These are phyloP conservation scores for Penicillium olsonii DNA, from an alignment of 2,329 filamentous ascomycete species.

Conservation along the genomic window DNA sequence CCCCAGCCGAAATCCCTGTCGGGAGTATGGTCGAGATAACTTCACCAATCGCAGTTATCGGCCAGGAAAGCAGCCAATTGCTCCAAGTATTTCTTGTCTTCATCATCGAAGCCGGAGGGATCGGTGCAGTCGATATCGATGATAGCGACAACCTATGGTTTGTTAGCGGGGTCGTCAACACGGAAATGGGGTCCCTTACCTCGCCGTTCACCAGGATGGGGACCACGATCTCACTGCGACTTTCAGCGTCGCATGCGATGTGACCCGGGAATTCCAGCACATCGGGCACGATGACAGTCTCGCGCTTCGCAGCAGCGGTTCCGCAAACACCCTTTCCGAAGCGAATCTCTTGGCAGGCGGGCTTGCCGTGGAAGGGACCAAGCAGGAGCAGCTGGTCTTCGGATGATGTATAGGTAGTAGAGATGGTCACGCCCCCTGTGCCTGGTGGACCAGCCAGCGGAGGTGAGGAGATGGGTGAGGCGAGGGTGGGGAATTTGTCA, in stretches of 20 bases:
- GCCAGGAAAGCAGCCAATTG: slow-evolving; percentile 42
- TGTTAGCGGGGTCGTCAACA: neutral
- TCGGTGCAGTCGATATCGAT: slow-evolving; percentile 52
- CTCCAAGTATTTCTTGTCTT: slow-evolving; percentile 47
- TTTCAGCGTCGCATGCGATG: slow-evolving; percentile 53
- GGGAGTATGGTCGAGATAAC: neutral
- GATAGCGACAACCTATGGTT: slow-evolving; percentile 47
- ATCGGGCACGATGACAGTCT: slow-evolving; percentile 47
- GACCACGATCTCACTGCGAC: slow-evolving; percentile 53
- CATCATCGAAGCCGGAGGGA: slow-evolving; percentile 46
- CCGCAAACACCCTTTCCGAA: slow-evolving; percentile 52
- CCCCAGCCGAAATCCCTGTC: neutral
- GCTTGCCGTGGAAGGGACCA: slow-evolving; percentile 52
- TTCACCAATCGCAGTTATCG: slow-evolving; percentile 44
- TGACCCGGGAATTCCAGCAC: slow-evolving; percentile 49
- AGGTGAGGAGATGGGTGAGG: slow-evolving; percentile 24
- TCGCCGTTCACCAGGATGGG: slow-evolving; percentile 45
- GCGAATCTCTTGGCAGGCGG: slow-evolving; percentile 50
- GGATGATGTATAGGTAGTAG: slow-evolving; percentile 22
- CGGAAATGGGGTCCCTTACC: slow-evolving; percentile 29
- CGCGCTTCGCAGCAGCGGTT: slow-evolving; percentile 41
- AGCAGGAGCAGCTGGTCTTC: slow-evolving; percentile 40
- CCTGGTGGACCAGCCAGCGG: slow-evolving; percentile 13
- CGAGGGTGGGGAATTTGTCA: slow-evolving; percentile 42
- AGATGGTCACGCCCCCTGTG: slow-evolving; percentile 22